Evolutionary conservation across 2,329 filamentous ascomycete species (phyloP), one percentile per base, ranked within the genome.

Genomic region (Monosporascus sp.): DNA sequence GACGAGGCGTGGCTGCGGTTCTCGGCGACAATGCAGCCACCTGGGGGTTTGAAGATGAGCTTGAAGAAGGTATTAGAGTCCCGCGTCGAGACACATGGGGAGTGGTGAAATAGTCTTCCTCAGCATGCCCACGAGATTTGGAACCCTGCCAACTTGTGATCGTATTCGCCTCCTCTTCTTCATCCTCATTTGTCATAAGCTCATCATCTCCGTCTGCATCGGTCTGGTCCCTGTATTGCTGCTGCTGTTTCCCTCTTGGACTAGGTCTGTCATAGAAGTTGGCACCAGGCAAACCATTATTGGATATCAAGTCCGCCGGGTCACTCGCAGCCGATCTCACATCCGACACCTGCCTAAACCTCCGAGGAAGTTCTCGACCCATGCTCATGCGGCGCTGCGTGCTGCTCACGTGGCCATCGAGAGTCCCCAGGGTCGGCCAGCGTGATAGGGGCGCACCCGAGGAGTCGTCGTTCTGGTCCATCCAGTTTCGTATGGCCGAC

Each of bases 121-220:
- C 71, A 18, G 68, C 62, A 27, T 68, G 70, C 8, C 35, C 52
- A 27, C 55, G 49, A 37, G 53, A 64, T 51, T 59, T 59, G 41
- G 60, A 56, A 59, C 49, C 67, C 55, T 68, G 52, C 27, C 53
- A 63, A 54, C 54, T 72, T 65, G 79, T 72, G 59, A 74, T 73
- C 62, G 72, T 66, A 64, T 65, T 70, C 17, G 77, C 74, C 48
- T 83, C 78, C 52, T 82, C 81, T 43, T 86, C 80, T 35, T 85
- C 83, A 52, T 92, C 88, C 52, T 90, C 88, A 52, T 91, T 89
- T 3, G 88, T 92, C 14, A 89, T 80, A n/a, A 92, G 75, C 68
- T 97, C 92, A 62, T 96, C 92, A 63, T 97, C 92, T 1, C 90
- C 90, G 65, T 96, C 90, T 6, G 86, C 89, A 63, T 94, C 90